phyloP scores from a whole-genome alignment of 2,329 filamentous ascomycete species.

The Colletotrichum falcatum region DNA sequence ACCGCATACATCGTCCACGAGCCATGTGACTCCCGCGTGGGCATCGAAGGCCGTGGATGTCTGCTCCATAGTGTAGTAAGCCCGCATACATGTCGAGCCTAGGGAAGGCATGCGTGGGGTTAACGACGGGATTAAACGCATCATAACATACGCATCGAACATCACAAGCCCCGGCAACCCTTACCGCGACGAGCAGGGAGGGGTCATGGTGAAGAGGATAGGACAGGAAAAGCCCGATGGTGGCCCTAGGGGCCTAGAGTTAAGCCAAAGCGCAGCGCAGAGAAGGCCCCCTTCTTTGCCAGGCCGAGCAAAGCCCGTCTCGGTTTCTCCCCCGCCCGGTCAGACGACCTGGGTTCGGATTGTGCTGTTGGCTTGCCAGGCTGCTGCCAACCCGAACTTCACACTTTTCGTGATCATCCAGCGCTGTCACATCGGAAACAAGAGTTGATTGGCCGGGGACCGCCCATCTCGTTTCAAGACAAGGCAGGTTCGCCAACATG shows the following conservation, averaged over 20 bases:
- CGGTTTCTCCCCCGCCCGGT: constrained; percentile 30
- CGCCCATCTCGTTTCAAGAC: constrained; percentile 38
- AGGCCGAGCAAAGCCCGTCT: constrained; percentile 15
- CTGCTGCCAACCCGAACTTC: constrained; percentile 6
- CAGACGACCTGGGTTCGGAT: constrained; percentile 33
- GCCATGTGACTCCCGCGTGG: constrained; percentile 17
- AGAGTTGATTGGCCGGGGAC: constrained; percentile 31
- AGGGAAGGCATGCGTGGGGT: background rate
- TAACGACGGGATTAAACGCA: constrained; percentile 4
- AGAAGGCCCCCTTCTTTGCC: background rate
- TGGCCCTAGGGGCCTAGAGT: background rate
- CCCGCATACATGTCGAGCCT: constrained; percentile 2
- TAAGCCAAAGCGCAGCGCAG: constrained; percentile 4
- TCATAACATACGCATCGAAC: constrained; percentile 19
- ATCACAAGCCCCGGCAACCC: background rate
- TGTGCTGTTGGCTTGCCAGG: constrained; percentile 8
- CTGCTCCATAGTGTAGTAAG: background rate
- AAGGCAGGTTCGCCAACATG: constrained; percentile 1
- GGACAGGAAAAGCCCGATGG: background rate
- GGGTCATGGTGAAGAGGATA: constrained; percentile 25
- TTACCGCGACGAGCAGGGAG: constrained; percentile 2
- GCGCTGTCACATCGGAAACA: constrained; percentile 36
- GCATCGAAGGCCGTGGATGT: constrained; percentile 2
- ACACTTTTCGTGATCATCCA: constrained; percentile 30
- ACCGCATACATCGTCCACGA: constrained; percentile 11